These are phyloP conservation scores for Wallacemonas sp. DNA, from an alignment of 208 protist species.

Conservation along the genomic window DNA sequence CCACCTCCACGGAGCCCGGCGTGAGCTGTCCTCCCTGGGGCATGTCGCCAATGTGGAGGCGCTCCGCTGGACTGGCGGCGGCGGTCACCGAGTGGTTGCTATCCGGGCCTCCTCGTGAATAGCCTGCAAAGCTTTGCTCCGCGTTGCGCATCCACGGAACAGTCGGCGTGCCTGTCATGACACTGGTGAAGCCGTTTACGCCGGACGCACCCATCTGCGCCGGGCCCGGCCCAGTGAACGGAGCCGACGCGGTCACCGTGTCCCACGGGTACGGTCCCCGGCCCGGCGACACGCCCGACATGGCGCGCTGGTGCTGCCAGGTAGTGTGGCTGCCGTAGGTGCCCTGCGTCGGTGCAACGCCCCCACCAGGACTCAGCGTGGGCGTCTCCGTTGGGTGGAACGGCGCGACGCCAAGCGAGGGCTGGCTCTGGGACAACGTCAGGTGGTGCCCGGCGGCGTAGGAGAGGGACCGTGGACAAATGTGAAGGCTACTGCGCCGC, in stretches of 20 bases:
- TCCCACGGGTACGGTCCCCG: constrained; percentile 1
- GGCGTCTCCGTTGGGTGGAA: neutral
- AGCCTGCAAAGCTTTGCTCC: neutral
- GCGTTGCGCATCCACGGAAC: neutral
- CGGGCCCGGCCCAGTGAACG: too few species aligned
- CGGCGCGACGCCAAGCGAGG: neutral
- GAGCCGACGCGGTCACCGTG: neutral
- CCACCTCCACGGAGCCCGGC: neutral
- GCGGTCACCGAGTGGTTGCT: too few species aligned
- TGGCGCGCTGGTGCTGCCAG: neutral
- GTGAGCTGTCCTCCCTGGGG: too few species aligned
- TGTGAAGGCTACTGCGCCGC: too few species aligned
- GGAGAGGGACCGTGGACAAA: too few species aligned
- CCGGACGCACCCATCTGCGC: too few species aligned
- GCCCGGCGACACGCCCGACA: neutral
- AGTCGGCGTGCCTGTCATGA: neutral
- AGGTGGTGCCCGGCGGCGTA: too few species aligned
- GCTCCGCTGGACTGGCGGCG: too few species aligned
- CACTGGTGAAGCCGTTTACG: too few species aligned
- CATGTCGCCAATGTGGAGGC: too few species aligned
- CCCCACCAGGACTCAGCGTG: neutral
- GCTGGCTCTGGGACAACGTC: constrained; percentile 3
- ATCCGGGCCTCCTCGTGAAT: too few species aligned
- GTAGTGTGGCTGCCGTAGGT: neutral
- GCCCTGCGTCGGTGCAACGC: too few species aligned